phyloP scores from a whole-genome alignment of 1,139 yeast genomes.

The Kurtzmaniella natalensis region DNA sequence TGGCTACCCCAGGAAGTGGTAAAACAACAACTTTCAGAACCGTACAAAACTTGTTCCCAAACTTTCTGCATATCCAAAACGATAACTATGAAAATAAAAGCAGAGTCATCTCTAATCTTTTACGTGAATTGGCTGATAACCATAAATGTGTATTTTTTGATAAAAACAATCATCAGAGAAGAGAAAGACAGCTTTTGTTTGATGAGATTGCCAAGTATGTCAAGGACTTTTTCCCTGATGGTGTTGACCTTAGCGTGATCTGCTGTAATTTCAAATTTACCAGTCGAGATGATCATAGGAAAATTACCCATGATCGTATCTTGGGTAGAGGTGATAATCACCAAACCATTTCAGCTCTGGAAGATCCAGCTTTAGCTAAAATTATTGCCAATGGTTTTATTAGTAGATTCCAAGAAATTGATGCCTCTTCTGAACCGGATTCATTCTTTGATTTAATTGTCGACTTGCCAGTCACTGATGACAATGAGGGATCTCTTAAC shows the following conservation, averaged over 20 bases:
- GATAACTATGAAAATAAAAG: constrained; percentile 53
- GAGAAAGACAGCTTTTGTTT: constrained; percentile 69
- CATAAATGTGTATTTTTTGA: constrained; percentile 65
- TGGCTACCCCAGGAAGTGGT: constrained; percentile 94
- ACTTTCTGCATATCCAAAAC: constrained; percentile 69
- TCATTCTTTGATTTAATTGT: constrained; percentile 60
- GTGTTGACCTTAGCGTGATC: constrained; percentile 42
- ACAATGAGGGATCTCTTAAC: constrained; percentile 42
- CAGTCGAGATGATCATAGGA: constrained; percentile 33
- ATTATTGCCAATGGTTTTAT: constrained; percentile 72
- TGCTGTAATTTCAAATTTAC: constrained; percentile 65
- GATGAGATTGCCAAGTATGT: constrained; percentile 43
- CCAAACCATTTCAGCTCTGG: constrained; percentile 65
- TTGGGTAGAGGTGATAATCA: constrained; percentile 80
- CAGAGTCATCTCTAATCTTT: constrained; percentile 46
- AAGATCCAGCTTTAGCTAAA: constrained; percentile 41
- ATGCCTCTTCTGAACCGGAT: constrained; percentile 53
- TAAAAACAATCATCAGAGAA: constrained; percentile 70
- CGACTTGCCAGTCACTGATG: constrained; percentile 40
- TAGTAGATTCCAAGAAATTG: constrained; percentile 60
- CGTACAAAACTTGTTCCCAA: constrained; percentile 48
- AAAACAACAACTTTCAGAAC: constrained; percentile 80
- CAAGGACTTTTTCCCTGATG: constrained; percentile 30
- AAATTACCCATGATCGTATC: constrained; percentile 58
- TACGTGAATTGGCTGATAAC: constrained; percentile 28